Evolutionary conservation across 2,329 filamentous ascomycete species (phyloP).

Genomic region (Pseudopithomyces maydicus): DNA sequence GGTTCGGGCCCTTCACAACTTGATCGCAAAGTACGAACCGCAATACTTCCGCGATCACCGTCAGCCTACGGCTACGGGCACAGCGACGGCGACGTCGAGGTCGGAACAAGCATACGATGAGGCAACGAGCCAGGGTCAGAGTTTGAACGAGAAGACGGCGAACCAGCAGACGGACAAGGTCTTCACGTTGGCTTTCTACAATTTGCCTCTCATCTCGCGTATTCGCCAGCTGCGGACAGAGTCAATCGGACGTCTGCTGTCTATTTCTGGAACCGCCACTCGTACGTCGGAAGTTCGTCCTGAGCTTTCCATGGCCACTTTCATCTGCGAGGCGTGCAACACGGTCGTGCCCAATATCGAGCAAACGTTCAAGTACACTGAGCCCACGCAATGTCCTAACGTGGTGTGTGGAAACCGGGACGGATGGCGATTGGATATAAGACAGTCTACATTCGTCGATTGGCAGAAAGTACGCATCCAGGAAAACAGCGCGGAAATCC

Average conservation of each 20-base stretch:
- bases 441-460: conserved; percentile 96
- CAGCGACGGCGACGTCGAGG: conserved; percentile 69
- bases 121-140: conserved; percentile 63
- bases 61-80: conserved; percentile 76
- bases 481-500: conserved; percentile 97
- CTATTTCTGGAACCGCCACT: conserved; percentile 95
- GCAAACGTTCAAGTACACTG: conserved; percentile 96
- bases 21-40: conserved; percentile 93
- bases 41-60: conserved; percentile 92
- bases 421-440: conserved; percentile 96
- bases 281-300: conserved; percentile 96
- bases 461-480: conserved; percentile 99
- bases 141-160: conserved; percentile 72
- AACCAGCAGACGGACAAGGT: conserved; percentile 98
- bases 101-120: conserved; percentile 46
- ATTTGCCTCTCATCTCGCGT: conserved; percentile 83
- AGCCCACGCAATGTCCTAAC: conserved; percentile 95
- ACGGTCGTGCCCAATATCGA: conserved; percentile 87
- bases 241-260: conserved; percentile 90
- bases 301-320: conserved; percentile 89
- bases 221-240: conserved; percentile 84
- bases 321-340: conserved; percentile 87
- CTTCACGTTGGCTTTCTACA: conserved; percentile 92
- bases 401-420: conserved; percentile 81
- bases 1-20: conserved; percentile 83